phyloP scores from a whole-genome alignment of 768 basidiomycete genomes.

The Trametes sanguinea region DNA sequence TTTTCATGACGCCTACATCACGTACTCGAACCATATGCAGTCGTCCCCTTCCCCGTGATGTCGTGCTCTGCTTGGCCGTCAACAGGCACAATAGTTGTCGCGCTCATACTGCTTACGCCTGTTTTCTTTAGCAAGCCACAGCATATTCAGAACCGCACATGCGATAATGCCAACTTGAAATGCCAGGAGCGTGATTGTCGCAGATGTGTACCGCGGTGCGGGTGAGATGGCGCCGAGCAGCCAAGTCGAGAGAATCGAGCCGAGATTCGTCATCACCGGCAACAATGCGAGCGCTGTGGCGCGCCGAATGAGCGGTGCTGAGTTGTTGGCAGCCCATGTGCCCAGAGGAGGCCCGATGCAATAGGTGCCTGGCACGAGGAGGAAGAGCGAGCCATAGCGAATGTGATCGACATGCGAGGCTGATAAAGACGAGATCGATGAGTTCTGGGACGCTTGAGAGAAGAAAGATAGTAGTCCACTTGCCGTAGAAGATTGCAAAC shows the following conservation, averaged over 20 bases:
- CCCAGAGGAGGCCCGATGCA: conserved; percentile 52
- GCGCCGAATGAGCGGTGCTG: conserved; percentile 54
- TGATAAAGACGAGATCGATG: neutral
- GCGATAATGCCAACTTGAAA: conserved; percentile 41
- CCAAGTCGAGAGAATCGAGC: conserved; percentile 65
- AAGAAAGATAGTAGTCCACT: conserved; percentile 19
- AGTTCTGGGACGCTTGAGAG: neutral
- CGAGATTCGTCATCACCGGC: conserved; percentile 58
- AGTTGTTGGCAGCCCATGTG: conserved; percentile 66
- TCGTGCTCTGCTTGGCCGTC: neutral
- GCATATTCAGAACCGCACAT: neutral
- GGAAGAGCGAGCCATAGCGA: conserved; percentile 58
- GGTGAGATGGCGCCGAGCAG: conserved; percentile 52
- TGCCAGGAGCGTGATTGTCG: conserved; percentile 40
- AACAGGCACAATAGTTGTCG: neutral
- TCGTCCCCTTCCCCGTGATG: neutral
- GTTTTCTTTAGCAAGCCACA: conserved; percentile 6
- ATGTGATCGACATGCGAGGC: conserved; percentile 39
- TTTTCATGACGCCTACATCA: neutral
- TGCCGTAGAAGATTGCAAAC: conserved; percentile 58
- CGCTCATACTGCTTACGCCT: conserved; percentile 7
- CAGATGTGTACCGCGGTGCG: conserved; percentile 51
- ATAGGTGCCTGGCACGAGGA: conserved; percentile 55
- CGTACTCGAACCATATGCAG: conserved; percentile 18
- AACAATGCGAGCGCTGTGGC: conserved; percentile 60